A percentile compares a stretch with the other conserved stretches of the same genome.
Evolutionary conservation across 163 green algal species (phyloP).

Genomic region (Chlamydomonas reinhardtii): DNA sequence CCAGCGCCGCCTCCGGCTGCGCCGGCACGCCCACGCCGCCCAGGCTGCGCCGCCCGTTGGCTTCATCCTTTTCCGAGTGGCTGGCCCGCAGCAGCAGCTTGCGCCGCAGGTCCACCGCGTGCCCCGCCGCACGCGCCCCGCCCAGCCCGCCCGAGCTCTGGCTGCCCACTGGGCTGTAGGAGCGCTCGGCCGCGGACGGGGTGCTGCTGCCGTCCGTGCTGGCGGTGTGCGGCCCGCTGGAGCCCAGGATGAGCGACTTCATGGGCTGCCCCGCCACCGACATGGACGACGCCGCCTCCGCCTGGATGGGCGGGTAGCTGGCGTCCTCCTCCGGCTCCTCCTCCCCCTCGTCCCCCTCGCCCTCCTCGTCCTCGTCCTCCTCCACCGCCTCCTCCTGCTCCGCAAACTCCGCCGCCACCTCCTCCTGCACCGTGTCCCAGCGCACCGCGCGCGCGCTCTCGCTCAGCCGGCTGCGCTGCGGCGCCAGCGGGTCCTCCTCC

Average conservation of each 20-base stretch:
- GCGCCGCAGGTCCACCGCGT: conserved; percentile 21
- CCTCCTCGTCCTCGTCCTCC: background rate
- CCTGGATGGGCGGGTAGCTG: conserved; percentile 44
- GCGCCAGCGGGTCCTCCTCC: conserved; percentile 16
- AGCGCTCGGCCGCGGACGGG: background rate
- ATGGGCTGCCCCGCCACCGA: background rate
- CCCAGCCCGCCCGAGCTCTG: background rate
- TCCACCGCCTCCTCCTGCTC: background rate
- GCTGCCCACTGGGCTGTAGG: conserved; percentile 3
- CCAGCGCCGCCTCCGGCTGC: background rate
- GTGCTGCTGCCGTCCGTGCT: background rate
- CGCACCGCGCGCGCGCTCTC: conserved; percentile 47
- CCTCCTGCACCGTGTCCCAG: conserved; percentile 52
- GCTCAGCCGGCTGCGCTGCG: conserved; percentile 45
- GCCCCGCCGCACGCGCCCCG: background rate
- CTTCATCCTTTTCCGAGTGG: conserved; percentile 32
- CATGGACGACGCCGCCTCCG: background rate
- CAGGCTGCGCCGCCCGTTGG: background rate
- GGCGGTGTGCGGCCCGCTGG: background rate
- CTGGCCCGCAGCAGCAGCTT: conserved; percentile 45
- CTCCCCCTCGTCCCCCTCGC: background rate
- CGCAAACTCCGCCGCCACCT: background rate
- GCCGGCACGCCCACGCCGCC: background rate
- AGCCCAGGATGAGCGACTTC: background rate
- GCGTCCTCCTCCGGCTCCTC: conserved; percentile 29